Percentiles rank a stretch among this genome's conserved stretches.
These are phyloP conservation scores for Curvularia spicifera DNA, from an alignment of 2,329 filamentous ascomycete species.

Conservation along the genomic window DNA sequence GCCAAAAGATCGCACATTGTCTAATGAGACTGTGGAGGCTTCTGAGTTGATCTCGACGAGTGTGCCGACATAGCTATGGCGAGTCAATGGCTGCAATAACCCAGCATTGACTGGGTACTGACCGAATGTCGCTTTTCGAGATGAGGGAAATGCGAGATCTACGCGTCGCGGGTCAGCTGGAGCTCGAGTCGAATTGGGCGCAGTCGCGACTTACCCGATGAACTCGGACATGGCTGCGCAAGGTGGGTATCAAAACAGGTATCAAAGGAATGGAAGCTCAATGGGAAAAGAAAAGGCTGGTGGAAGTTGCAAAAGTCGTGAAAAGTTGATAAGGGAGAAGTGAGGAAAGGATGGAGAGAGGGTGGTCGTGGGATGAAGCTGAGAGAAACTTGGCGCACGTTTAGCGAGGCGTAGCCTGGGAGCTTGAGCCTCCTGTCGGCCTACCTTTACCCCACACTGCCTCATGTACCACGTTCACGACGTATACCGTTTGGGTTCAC, in stretches of 20 bases:
- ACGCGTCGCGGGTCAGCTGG: constrained; percentile 44
- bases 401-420: constrained; percentile 26
- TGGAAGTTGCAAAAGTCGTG: constrained; percentile 29
- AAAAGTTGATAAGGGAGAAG: constrained; percentile 19
- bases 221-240: constrained; percentile 63
- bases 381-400: constrained; percentile 28
- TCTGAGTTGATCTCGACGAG: constrained; percentile 98
- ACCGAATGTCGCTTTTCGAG: constrained; percentile 97
- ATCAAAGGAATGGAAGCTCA: constrained; percentile 31
- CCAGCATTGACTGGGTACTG: constrained; percentile 49
- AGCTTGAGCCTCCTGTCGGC: constrained; percentile 22
- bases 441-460: constrained; percentile 33
- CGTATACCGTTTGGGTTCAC: neutral
- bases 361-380: constrained; percentile 27
- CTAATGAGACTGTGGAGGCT: constrained; percentile 92
- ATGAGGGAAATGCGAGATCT: constrained; percentile 95
- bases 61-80: constrained; percentile 84
- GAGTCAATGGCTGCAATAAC: constrained; percentile 29
- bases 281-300: constrained; percentile 28
- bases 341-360: constrained; percentile 21
- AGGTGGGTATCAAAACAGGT: constrained; percentile 37
- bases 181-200: constrained; percentile 44
- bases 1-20: constrained; percentile 93
- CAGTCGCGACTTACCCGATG: constrained; percentile 60
- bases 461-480: constrained; percentile 13